Base-by-base conservation (phyloP, 768 basidiomycete genomes). In the Lyophyllum decastes region DNA sequence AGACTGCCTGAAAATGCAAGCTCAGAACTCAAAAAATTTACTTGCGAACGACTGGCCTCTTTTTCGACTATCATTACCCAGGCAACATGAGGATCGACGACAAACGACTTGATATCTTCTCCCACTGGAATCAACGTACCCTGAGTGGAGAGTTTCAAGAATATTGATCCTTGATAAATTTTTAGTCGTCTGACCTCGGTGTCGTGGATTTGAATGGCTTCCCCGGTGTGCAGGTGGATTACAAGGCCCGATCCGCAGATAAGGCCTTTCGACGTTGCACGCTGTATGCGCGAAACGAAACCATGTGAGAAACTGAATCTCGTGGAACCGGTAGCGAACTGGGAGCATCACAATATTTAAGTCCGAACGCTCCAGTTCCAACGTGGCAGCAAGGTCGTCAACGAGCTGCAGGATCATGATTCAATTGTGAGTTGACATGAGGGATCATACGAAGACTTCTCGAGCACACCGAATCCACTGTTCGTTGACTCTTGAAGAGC, bases 51-150 rank as follows among this genome's bases (percentile, higher is more conserved):
- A 61, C 74, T 49, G 30, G 89, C 96, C 75, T 99, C 97, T 76
- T 99, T 99, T 73, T 99, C 97, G 17, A 98, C 80, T 4, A 98
- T 76, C 16, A 98, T 76, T 6, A 98, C 82, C 92, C 93, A 98
- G 0, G 78, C 61, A 12, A 93, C 65, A 40, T 78, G 68, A 10
- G 78, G 73, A n/a, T 77, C 69, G 3, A 89, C 64, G n/a, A 79
- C 76, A 54, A 95, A 83, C 0, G 78, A 75, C 16, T 76, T 70
- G 45, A 98, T 88, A 47, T 88, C 84, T 65, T 93, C 92, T 35
- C 82, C 81, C 1, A 82, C 78, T 2, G 94, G 95, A 54, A 96
- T 92, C 22, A 96, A 76, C 0, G 84, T 78, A 2, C 86, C 87
- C 93, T 95, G 54, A 2, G 25, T 8, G 10, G 40, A 24, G n/a